phyloP scores from a whole-genome alignment of 2,329 filamentous ascomycete species.

The Endoconidiophora laricicola region DNA sequence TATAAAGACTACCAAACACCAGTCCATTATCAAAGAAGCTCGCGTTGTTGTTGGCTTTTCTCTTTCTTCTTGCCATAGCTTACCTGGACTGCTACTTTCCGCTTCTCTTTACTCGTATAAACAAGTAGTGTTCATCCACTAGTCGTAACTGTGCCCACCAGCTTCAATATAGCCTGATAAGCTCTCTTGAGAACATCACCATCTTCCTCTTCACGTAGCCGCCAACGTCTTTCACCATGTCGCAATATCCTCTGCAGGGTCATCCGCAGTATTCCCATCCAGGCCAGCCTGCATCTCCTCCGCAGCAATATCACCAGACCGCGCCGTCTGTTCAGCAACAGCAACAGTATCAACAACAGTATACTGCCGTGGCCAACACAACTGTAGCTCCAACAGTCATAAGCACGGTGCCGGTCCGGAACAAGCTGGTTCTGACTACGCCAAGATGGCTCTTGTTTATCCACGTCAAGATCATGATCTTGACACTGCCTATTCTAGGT shows the following conservation, averaged over 20 bases:
- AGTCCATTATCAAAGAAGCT: no score
- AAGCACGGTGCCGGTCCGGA: background rate
- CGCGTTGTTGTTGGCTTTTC: no score
- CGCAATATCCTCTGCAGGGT: background rate
- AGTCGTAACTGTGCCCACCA: no score
- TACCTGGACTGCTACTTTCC: no score
- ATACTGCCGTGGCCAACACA: background rate
- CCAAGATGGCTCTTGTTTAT: constrained; percentile 28
- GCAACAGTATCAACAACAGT: background rate
- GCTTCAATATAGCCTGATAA: no score
- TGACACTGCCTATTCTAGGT: constrained; percentile 28
- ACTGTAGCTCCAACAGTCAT: background rate
- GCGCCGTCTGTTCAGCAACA: constrained; percentile 1
- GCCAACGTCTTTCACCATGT: no score
- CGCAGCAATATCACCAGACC: constrained; percentile 10
- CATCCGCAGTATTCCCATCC: background rate
- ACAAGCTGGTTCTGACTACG: constrained; percentile 21
- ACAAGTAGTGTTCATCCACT: no score
- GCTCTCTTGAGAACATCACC: no score
- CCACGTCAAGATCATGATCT: constrained; percentile 25
- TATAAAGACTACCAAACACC: no score
- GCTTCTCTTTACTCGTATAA: no score
- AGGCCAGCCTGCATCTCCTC: background rate
- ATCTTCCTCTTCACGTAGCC: no score
- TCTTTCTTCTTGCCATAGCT: no score